Evolutionary conservation across 257 asterid species (phyloP), one percentile per base, ranked within the genome.

Genomic region (Cinchona pubescens): DNA sequence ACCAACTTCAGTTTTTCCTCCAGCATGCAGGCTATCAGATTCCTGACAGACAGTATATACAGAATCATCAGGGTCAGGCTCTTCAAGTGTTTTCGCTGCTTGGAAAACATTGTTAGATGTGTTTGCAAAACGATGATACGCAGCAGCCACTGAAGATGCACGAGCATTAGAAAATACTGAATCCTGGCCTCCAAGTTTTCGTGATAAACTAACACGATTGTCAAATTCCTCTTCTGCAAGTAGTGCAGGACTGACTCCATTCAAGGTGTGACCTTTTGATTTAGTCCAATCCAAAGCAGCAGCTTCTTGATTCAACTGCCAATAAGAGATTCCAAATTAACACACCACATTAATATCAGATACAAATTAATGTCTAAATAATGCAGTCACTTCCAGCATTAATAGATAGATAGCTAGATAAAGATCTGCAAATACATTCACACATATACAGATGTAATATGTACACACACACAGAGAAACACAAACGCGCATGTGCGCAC

Each of bases 251-350:
- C 77, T 34, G 53, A 58, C 73, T 77, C 88, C 87, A 76, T 71
- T 86, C 83, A 94, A 79, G 25, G 87, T 84, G 79, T 92, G 90
- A 79, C 97, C 90, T 69, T 80, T 89, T 78, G 97, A 84, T 80
- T 87, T 90, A 71, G 97, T 88, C 97, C 99, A 94, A 83, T 94
- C 97, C 78, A 94, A 88, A 67, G 78, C 62, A 78, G 86, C 86
- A 74, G 97, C 97, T 76, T 94, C 99, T 79, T 88, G 79, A 80
- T 88, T 92, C 53, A 94, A 95, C 99, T 94, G 96, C n/a, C 73
- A 45, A 72, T 59, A 72, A 14, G 14, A 60, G 38, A 72, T 56
- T 60, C 79, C 63, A 56, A 25, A 72, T 72, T 56, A 61, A 76
- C 51, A 77, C 79, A 27, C 73, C 73, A 5, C 21, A 48, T 48